Conservation (phyloP, 2,329 filamentous ascomycete genomes). For the Aspergillus sp. region DNA sequence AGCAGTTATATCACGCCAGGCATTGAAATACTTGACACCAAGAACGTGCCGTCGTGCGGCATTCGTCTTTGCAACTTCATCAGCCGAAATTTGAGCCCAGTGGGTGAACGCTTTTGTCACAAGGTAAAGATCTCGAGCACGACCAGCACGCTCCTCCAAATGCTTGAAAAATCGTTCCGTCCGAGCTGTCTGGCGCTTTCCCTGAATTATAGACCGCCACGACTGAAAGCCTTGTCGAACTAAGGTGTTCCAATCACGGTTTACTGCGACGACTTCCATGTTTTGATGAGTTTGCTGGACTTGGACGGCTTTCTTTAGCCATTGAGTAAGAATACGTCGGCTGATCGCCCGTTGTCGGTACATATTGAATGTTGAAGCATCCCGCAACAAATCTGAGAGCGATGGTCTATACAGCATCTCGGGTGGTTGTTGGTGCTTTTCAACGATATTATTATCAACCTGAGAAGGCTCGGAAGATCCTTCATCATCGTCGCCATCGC, state of each 20-base stretch:
- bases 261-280: constrained; percentile 42
- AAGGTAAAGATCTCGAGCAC: constrained; percentile 62
- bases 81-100: constrained; percentile 63
- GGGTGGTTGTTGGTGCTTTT: constrained; percentile 23
- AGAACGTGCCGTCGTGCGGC: constrained; percentile 68
- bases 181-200: constrained; percentile 39
- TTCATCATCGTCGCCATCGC: constrained; percentile 14
- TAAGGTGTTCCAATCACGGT: constrained; percentile 48
- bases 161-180: constrained; percentile 52
- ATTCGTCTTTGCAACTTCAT: constrained; percentile 62
- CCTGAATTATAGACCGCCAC: constrained; percentile 41
- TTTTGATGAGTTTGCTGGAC: constrained; percentile 30
- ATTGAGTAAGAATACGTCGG: constrained; percentile 40
- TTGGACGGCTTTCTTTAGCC: constrained; percentile 43
- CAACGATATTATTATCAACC: constrained; percentile 2
- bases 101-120: constrained; percentile 61
- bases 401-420: constrained; percentile 46
- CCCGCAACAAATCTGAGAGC: constrained; percentile 46
- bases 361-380: constrained; percentile 46
- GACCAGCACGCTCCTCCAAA: constrained; percentile 56
- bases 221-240: constrained; percentile 50
- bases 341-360: constrained; percentile 35
- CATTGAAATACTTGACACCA: constrained; percentile 62
- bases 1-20: constrained; percentile 63
- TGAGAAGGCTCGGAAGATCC: constrained; percentile 14